Conservation (phyloP, 495 filamentous ascomycete genomes). For the Aspergillus sclerotioniger region DNA sequence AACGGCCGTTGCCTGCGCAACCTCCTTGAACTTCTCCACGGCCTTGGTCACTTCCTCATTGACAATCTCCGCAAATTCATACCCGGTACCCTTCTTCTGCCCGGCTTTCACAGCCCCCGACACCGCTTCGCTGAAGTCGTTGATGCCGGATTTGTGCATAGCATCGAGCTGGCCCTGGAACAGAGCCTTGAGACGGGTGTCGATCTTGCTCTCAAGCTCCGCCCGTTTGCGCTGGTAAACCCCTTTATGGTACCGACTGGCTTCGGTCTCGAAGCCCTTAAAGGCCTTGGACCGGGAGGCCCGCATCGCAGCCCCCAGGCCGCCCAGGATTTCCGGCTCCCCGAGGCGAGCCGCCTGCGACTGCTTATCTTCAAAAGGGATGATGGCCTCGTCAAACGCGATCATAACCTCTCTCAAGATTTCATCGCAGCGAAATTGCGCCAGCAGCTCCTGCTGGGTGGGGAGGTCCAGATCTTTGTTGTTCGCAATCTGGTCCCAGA, state of each 20-base stretch:
- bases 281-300: conserved; percentile 68
- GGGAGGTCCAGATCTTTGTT: conserved; percentile 98
- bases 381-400: conserved; percentile 76
- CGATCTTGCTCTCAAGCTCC: conserved; percentile 83
- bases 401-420: conserved; percentile 83
- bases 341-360: conserved; percentile 69
- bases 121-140: conserved; percentile 85
- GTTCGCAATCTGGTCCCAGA: conserved; percentile 98
- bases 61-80: conserved; percentile 96
- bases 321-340: conserved; percentile 66
- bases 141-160: conserved; percentile 83
- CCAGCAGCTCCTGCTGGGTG: conserved; percentile 93
- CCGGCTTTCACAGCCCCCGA: conserved; percentile 77
- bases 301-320: conserved; percentile 74
- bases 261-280: conserved; percentile 82
- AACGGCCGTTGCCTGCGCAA: conserved; percentile 70
- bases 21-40: conserved; percentile 70
- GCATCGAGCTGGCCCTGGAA: conserved; percentile 84
- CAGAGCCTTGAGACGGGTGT: conserved; percentile 78
- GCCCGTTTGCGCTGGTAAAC: conserved; percentile 82
- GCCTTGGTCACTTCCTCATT: conserved; percentile 74
- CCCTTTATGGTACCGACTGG: conserved; percentile 91
- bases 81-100: conserved; percentile 82
- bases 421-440: conserved; percentile 97
- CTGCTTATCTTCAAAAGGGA: conserved; percentile 83